These are phyloP conservation scores for Colletotrichum sp. DNA, from an alignment of 2,329 filamentous ascomycete genomes.

Conservation along the genomic window DNA sequence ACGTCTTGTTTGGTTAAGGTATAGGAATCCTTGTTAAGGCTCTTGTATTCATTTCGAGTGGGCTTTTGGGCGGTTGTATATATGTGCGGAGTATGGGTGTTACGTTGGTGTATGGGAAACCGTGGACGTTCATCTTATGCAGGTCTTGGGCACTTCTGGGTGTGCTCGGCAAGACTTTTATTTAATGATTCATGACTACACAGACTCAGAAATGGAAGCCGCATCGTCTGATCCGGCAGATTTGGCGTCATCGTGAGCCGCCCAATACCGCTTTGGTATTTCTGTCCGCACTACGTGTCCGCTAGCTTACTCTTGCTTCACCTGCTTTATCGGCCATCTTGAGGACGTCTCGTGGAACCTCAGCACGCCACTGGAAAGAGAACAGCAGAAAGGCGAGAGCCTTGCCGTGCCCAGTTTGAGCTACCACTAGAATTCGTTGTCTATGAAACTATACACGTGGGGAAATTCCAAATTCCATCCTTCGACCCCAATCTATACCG, in stretches of 20 bases:
- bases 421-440: background rate
- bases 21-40: no score
- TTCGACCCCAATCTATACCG: background rate
- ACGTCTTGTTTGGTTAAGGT: conserved; percentile 47
- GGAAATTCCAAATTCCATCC: background rate
- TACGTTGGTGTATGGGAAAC: background rate
- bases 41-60: background rate
- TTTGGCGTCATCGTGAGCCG: background rate
- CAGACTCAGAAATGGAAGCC: background rate
- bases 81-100: background rate
- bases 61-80: background rate
- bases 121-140: background rate
- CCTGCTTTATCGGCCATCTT: background rate
- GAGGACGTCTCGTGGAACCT: background rate
- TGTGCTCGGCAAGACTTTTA: background rate
- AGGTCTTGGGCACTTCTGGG: background rate
- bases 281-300: background rate
- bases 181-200: background rate
- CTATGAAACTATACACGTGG: conserved; percentile 11
- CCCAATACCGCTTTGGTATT: background rate
- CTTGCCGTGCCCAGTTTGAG: background rate
- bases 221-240: background rate
- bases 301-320: background rate
- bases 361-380: background rate
- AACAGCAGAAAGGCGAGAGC: background rate